Conservation (phyloP, 257 asterid species). For the Salvia rosmarinus region DNA sequence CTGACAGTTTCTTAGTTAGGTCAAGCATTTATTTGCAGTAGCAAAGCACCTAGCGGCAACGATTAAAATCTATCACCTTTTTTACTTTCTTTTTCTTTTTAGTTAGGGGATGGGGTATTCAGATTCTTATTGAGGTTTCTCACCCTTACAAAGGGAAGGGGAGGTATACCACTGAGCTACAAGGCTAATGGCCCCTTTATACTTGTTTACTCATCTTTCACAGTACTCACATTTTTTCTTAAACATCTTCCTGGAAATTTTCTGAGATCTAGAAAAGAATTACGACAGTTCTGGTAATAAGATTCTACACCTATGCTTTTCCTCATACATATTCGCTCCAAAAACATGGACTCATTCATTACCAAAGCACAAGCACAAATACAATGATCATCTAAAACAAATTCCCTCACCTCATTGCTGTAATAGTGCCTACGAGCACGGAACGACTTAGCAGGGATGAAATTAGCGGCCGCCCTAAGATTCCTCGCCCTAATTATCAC, state of each 20-base stretch:
- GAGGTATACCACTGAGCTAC: too few relatives aligned
- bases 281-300: conserved; percentile 11
- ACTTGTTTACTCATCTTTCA: background rate
- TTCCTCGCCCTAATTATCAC: conserved; percentile 91
- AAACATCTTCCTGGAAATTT: background rate
- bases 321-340: conserved; percentile 24
- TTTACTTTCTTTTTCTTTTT: background rate
- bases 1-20: background rate
- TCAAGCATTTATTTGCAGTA: background rate
- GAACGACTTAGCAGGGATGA: conserved; percentile 88
- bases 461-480: conserved; percentile 91
- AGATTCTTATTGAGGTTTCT: too few relatives aligned
- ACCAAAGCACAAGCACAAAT: conserved; percentile 26
- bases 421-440: conserved; percentile 83
- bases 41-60: background rate
- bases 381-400: background rate
- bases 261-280: background rate
- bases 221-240: background rate
- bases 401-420: conserved; percentile 73
- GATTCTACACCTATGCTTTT: background rate
- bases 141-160: too few relatives aligned
- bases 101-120: too few relatives aligned
- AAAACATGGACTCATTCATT: background rate
- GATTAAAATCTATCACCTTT: background rate
- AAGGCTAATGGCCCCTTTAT: too few relatives aligned